Evolutionary conservation across 2,329 filamentous ascomycete genomes (phyloP), one percentile per base, ranked within the genome.

Genomic region (Sclerotinia spermophila): DNA sequence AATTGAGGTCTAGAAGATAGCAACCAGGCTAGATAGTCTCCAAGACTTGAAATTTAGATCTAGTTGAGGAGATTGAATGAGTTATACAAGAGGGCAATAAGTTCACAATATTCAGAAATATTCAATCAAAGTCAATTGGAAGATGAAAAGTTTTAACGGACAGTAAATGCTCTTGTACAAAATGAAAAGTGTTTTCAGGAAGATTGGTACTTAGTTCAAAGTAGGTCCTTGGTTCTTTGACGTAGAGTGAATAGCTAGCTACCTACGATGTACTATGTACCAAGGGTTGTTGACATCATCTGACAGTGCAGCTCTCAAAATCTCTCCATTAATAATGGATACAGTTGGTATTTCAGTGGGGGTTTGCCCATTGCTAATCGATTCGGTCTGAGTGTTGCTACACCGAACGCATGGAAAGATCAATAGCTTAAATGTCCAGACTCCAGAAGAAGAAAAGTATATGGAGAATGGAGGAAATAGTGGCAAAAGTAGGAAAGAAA

Each of bases 241-340:
- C 44, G 42, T 67, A 24, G 42, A 48, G 42, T 45, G 42, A 48
- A 48, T 48, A 35, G 38, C 35, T 48, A 68, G 51, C 53, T 68
- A 45, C 51, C 27, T 59, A 11, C 44, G 27, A 38, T 10, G 38
- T n/a, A 38, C 5, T 33, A 59, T 65, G 45, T 68, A 59, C 38
- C 53, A 45, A 60, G 53, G 53, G 27, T 59, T 42, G 51, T 64
- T 69, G 67, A 69, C 67, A 69, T 69, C 67, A 69, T 69, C 45
- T 69, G 44, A 64, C 67, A 55, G 45, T 67, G 27, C 48, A 56
- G 64, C 48, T 44, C 35, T 27, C 64, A n/a, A 48, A 45, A 30
- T 53, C 66, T 68, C 66, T 48, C 66, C 66, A 60, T 40, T 61
- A 51, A 51, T 35, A 60, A 67, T 67, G 35, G 38, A 67, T 24